Evolutionary conservation across 148 eudicot species (phyloP).

Genomic region (Rhododendron vialii): DNA sequence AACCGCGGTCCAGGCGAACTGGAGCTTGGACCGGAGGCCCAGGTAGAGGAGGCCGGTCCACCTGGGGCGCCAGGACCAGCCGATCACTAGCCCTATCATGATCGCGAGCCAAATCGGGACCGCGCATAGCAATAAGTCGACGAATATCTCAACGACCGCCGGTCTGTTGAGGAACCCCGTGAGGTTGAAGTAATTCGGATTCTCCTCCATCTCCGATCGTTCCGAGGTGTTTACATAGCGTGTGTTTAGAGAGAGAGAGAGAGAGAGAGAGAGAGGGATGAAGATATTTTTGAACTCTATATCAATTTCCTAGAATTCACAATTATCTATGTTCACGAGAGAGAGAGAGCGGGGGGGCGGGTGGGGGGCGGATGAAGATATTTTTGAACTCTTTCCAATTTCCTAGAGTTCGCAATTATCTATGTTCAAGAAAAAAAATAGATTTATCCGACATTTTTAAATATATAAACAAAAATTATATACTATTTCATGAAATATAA

Average conservation of each 20-base stretch:
- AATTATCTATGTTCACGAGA: not conserved
- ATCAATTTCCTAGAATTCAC: too few species aligned
- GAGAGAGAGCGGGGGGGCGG: not conserved
- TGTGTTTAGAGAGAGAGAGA: not conserved
- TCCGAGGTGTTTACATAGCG: not conserved
- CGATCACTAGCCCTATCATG: conserved; percentile 74
- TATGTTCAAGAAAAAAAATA: too few species aligned
- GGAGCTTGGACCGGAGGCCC: conserved; percentile 37
- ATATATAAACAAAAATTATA: too few species aligned
- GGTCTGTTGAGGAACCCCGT: conserved; percentile 36
- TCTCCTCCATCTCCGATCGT: conserved; percentile 1
- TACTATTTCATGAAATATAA: too few species aligned
- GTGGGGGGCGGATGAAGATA: too few species aligned
- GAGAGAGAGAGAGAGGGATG: not conserved
- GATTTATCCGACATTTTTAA: too few species aligned
- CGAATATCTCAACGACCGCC: conserved; percentile 64
- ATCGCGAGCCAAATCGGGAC: conserved; percentile 90
- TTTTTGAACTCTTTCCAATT: too few species aligned
- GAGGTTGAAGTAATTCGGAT: conserved; percentile 17
- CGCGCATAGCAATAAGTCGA: conserved; percentile 74
- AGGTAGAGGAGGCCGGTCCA: conserved; percentile 66
- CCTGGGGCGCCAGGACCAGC: conserved; percentile 92
- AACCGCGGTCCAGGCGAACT: conserved; percentile 28
- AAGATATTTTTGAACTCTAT: too few species aligned
- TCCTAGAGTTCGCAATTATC: too few species aligned